Base-by-base conservation (phyloP, 345 rosid species). In the Kernera saxatilis region DNA sequence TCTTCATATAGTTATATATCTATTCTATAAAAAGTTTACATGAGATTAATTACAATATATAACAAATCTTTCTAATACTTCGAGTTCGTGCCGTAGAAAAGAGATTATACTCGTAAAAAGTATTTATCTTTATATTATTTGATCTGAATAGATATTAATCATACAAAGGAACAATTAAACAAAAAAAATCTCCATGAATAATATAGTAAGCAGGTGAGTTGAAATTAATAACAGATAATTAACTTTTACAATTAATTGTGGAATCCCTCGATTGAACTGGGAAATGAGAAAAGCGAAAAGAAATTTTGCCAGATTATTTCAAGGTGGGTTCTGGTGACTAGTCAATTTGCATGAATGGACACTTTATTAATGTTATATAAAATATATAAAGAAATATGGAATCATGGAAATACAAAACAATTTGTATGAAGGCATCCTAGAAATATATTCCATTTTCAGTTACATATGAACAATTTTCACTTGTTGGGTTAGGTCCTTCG, bases 301-400 rank as follows among this genome's bases (percentile, higher is more conserved):
- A 61, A 44, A 21, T 60, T 68, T 69, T 45, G 69, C 79, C 73
- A 75, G 61, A 67, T 59, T 8, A 68, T 61, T 22, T 44, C 17
- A 32, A 26, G 69, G 70, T 75, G 74, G 74, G 33, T 52, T 69
- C 17, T 75, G 69, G 79, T 75, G 79, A 75, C 52, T 61, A 62
- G 74, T 75, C 79, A 52, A 69, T 68, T 75, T 75, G 22, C 41
- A 69, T 75, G 64, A 52, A 61, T 35, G 26, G 39, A 63, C 30
- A 25, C 44, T 75, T 58, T 40, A 67, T 41, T 23, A 49, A 23
- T 68, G 19, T 74, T 41, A 32, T 58, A 30, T 25, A 25, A 52
- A 39, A 21, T 55, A 43, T 26, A 44, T 0, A 35, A 7, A 63
- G 2, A 53, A 11, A 17, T 1, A 50, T 19, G 23, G 2, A 53